Base-by-base conservation (phyloP, 306 rosid genomes). In the Gastrolobium villosum region DNA sequence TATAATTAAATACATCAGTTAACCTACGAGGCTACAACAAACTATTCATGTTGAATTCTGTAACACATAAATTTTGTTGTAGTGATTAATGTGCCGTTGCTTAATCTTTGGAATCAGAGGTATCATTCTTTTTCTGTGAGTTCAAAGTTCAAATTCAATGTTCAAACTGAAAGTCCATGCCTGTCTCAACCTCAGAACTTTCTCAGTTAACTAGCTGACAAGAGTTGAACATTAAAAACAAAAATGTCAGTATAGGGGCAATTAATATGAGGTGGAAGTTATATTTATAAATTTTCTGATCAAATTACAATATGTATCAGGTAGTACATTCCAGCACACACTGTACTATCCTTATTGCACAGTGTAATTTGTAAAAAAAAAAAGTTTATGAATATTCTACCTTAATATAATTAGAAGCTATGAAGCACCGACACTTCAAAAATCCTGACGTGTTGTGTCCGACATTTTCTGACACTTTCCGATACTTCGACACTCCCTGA, bases 201-300 rank as follows among this genome's bases (percentile, higher is more conserved):
- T 66, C 63, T 46, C 49, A 48, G 65, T 72, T 36, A 34, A 73
- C 49, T 64, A 32, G 35, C 65, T 35, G n/a, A 43, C 31, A 34
- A 44, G 20, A 63, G 34, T 41, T 35, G 11, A 54, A 13, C 60
- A 45, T 45, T 20, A 10, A 45, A 45, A 13, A 9, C 14, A 10
- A 45, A 45, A 45, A 45, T 41, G 50, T 45, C 4, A 64, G 13
- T 5, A 9, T 8, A 39, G 50, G 31, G 45, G 28, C 59, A 68
- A 11, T 50, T 37, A 11, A 44, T 15, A 53, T 39, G n/a, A 30
- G 26, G 1, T 20, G 26, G 1, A 20, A 20, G 26, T 20, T 20
- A 20, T 20, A 20, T 20, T 20, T 20, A 20, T 20, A 20, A 20
- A 20, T 20, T 20, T 20, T 20, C 1, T 20, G 26, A 0, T 20